A percentile compares a stretch with the other conserved stretches of the same genome.
Conservation (phyloP, 2,329 filamentous ascomycete genomes). For the Ophiostoma triangulosporum region DNA sequence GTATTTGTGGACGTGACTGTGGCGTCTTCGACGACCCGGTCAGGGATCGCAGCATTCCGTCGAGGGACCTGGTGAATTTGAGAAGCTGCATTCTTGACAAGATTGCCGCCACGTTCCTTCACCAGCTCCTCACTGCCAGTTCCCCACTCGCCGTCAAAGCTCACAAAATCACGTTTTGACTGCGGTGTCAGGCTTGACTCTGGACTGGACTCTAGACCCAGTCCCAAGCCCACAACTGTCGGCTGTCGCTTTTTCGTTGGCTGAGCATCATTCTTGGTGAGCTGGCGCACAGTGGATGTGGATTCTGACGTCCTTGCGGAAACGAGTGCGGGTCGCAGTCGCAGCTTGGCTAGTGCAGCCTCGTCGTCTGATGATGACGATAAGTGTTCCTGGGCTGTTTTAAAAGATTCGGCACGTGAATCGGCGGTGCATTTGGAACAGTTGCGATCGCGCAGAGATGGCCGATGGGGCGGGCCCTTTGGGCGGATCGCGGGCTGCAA, state of each 20-base stretch:
- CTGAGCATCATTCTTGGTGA: conserved; percentile 15
- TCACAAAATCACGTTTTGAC: conserved; percentile 35
- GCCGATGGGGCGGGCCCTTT: conserved; percentile 27
- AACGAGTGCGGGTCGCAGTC: conserved; percentile 25
- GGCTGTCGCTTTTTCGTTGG: conserved; percentile 19
- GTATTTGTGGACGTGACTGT: conserved; percentile 37
- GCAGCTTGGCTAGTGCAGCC: conserved; percentile 41
- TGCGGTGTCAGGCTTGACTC: conserved; percentile 28
- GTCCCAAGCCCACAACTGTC: conserved; percentile 28
- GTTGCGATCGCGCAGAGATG: conserved; percentile 33
- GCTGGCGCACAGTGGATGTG: conserved; percentile 26
- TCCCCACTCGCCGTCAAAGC: conserved; percentile 47
- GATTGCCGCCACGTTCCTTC: conserved; percentile 41
- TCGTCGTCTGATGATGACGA: conserved; percentile 41
- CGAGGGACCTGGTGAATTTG: conserved; percentile 29
- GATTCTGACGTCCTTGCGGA: conserved; percentile 29
- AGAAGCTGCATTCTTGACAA: conserved; percentile 39
- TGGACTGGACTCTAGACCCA: conserved; percentile 29
- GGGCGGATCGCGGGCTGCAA: conserved; percentile 24
- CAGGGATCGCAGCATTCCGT: conserved; percentile 12
- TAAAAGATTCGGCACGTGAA: conserved; percentile 57
- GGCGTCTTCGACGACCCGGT: conserved; percentile 32
- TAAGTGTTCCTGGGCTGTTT: conserved; percentile 53
- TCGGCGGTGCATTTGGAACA: conserved; percentile 43
- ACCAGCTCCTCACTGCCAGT: conserved; percentile 31